Percentiles rank a stretch among this genome's conserved stretches.
Conservation (phyloP, 1,139 yeast genomes). For the Pichia sp. region DNA sequence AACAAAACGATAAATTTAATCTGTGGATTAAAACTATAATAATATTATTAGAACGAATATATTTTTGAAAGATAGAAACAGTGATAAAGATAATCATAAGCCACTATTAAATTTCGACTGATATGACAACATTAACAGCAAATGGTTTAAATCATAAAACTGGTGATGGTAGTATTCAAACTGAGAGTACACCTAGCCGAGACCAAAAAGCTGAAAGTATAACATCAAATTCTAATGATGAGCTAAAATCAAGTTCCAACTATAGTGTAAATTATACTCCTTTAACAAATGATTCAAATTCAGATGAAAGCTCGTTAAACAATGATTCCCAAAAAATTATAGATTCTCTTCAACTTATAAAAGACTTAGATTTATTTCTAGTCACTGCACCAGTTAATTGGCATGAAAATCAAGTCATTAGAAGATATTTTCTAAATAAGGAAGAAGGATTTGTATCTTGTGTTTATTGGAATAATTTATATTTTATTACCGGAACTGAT, state of each 20-base stretch:
- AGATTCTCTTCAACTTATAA: slow-evolving; percentile 58
- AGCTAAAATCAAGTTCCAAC: slow-evolving; percentile 3
- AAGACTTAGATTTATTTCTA: slow-evolving; percentile 73
- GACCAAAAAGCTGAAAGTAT: slow-evolving; percentile 1
- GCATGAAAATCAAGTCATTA: slow-evolving; percentile 82
- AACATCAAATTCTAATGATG: neutral
- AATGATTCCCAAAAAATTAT: slow-evolving; percentile 8
- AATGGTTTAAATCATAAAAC: slow-evolving; percentile 1
- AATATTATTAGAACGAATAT: neutral
- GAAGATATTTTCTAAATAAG: slow-evolving; percentile 77
- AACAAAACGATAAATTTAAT: no score
- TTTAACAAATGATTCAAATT: neutral
- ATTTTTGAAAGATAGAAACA: neutral
- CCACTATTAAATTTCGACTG: neutral
- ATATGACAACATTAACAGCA: slow-evolving; percentile 7
- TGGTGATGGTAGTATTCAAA: slow-evolving; percentile 6
- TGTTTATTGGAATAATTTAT: slow-evolving; percentile 86
- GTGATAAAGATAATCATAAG: neutral
- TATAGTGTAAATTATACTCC: neutral
- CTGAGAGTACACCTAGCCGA: slow-evolving; percentile 2
- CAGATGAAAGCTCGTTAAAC: slow-evolving; percentile 1
- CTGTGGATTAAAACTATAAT: neutral
- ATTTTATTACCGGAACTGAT: slow-evolving; percentile 92
- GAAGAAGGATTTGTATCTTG: slow-evolving; percentile 91
- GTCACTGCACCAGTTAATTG: slow-evolving; percentile 94